Base-by-base conservation (phyloP, 805 yeast species). In the Candida argentea region DNA sequence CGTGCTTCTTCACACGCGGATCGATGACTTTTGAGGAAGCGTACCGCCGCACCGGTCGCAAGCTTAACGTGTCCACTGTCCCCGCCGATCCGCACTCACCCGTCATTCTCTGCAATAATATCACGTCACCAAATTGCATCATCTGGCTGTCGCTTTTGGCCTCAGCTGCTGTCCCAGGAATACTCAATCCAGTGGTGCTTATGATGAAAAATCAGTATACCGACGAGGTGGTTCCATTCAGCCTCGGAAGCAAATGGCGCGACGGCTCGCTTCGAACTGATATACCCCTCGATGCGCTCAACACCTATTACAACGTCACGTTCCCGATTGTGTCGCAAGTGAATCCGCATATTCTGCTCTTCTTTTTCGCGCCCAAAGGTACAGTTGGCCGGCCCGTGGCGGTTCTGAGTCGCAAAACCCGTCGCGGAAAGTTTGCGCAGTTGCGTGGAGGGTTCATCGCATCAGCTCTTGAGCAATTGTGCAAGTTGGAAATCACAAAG, bases 31-130 rank as follows among this genome's bases (percentile, higher is more conserved):
- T 80, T 44, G 64, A 67, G 34, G 93, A 81, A 49, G 77, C 81
- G 9, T 75, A 57, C 44, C 66, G 71, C 30, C 50, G 73, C 18
- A 80, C 91, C 0, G 91, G 91, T 0, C 65, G 80, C 30, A 65
- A 72, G 15, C 61, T 81, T 34, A 81, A 82, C 47, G 70, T 81
- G 13, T 72, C 85, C 0, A 80, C 87, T 0, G 86, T 82, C 3
- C 91, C 93, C 2, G 76, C 84, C 9, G 87, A 81, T 44, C 80
- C 85, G 1, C 80, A 78, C 47, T 75, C 86, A 3, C 91, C 93
- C 0, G 86, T 76, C 2, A 80, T 82, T 42, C 55, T 81, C 26
- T 77, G 89, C 46, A 81, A 81, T 41, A 72, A 76, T 41, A 67
- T 79, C 33, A 81, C 91, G 0, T 70, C 87, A 10, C 91, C 91